Evolutionary conservation across 257 asterid species (phyloP).

Genomic region (Lycium barbarum): DNA sequence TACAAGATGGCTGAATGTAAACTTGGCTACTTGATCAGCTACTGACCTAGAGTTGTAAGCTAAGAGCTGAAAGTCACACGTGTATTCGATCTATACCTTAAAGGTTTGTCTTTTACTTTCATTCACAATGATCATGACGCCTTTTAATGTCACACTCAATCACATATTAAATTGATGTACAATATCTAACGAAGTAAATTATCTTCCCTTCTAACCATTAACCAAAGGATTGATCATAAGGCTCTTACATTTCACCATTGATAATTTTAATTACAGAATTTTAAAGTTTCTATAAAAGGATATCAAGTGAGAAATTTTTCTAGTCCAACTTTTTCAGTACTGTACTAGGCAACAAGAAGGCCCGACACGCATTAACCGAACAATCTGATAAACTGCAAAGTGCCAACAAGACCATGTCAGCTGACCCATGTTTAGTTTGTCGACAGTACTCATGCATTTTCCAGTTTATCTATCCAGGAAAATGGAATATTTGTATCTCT

Average conservation of each 20-base stretch:
- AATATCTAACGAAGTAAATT: not conserved
- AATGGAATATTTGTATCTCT: not conserved
- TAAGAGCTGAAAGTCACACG: not conserved
- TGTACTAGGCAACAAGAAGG: not conserved
- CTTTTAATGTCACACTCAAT: not conserved
- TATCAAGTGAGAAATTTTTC: not conserved
- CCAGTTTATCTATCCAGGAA: not conserved
- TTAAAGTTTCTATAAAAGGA: conserved; percentile 13
- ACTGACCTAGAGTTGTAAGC: not conserved
- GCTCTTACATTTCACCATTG: not conserved
- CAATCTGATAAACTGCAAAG: not conserved
- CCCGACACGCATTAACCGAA: not conserved
- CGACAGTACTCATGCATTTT: not conserved
- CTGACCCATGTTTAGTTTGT: not conserved
- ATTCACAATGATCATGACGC: not conserved
- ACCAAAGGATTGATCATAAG: not conserved
- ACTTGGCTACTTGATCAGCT: conserved; percentile 8
- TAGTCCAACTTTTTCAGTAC: not conserved
- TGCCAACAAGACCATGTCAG: not conserved
- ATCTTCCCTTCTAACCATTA: not conserved
- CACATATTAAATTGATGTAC: not conserved
- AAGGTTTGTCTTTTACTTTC: not conserved
- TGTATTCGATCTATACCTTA: not conserved
- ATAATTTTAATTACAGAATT: not conserved
- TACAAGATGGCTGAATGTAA: not conserved